phyloP scores from a whole-genome alignment of 2,329 filamentous ascomycete genomes.

The Penicillium sp. region DNA sequence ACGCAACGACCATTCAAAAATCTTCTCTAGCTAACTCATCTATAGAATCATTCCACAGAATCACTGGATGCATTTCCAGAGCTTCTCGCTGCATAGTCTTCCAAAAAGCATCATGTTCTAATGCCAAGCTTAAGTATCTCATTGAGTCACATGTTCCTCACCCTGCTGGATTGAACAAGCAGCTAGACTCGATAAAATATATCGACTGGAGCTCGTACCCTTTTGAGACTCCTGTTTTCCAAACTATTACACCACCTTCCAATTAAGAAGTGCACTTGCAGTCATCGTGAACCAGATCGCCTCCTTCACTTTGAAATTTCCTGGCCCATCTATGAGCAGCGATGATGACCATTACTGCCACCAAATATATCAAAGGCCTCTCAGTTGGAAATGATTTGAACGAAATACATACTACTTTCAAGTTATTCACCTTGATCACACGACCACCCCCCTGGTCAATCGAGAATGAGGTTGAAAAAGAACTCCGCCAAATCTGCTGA shows the following conservation, averaged over 20 bases:
- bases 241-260: background rate
- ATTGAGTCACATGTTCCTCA: conserved; percentile 19
- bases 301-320: background rate
- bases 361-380: background rate
- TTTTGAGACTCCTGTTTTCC: background rate
- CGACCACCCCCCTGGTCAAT: background rate
- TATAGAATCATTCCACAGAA: too few relatives aligned
- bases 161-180: conserved; percentile 19
- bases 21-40: too few relatives aligned
- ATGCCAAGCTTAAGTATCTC: conserved; percentile 15
- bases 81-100: background rate
- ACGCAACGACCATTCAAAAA: background rate
- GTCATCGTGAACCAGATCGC: background rate
- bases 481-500: background rate
- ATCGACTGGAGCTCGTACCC: conserved; percentile 20
- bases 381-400: conserved; percentile 8
- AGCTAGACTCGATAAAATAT: conserved; percentile 14
- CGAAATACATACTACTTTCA: background rate
- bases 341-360: background rate
- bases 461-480: background rate
- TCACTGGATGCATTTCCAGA: background rate
- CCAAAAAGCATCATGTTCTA: background rate
- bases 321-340: background rate
- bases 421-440: background rate
- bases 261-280: background rate